Conservation (phyloP, 495 filamentous ascomycete genomes). For the Paragyromitra xinjiangensis region DNA sequence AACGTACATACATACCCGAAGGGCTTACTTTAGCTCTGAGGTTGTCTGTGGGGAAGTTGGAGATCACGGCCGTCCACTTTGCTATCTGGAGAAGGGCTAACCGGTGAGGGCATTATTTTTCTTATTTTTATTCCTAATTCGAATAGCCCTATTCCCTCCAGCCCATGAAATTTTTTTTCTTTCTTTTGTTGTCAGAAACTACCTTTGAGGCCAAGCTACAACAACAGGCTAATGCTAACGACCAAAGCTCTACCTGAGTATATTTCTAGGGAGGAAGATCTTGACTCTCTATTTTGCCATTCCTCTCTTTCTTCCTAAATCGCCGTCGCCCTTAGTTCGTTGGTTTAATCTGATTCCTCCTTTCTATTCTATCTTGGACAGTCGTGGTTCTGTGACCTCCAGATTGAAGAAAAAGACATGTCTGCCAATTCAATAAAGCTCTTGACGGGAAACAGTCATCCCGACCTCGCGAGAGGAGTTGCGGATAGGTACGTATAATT, state of each 20-base stretch:
- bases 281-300: neutral
- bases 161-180: constrained; percentile 20
- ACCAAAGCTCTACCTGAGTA: constrained; percentile 21
- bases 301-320: neutral
- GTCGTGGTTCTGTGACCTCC: neutral
- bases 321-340: constrained; percentile 9
- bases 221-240: constrained; percentile 40
- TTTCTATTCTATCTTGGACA: constrained; percentile 1
- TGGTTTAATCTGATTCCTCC: neutral
- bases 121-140: constrained; percentile 25
- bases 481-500: constrained; percentile 77
- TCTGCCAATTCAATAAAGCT: constrained; percentile 87
- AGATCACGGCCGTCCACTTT: constrained; percentile 16
- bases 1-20: constrained; percentile 19
- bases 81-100: constrained; percentile 20
- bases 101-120: constrained; percentile 27
- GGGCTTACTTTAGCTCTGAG: constrained; percentile 25
- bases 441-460: constrained; percentile 94
- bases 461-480: constrained; percentile 84
- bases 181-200: constrained; percentile 19
- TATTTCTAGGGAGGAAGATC: constrained; percentile 10
- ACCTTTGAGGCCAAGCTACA: constrained; percentile 24
- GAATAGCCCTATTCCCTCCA: constrained; percentile 17
- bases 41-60: constrained; percentile 16
- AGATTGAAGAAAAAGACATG: constrained; percentile 57